Conservation (phyloP, 1,284 basidiomycete genomes). For the Puccinia horiana region DNA sequence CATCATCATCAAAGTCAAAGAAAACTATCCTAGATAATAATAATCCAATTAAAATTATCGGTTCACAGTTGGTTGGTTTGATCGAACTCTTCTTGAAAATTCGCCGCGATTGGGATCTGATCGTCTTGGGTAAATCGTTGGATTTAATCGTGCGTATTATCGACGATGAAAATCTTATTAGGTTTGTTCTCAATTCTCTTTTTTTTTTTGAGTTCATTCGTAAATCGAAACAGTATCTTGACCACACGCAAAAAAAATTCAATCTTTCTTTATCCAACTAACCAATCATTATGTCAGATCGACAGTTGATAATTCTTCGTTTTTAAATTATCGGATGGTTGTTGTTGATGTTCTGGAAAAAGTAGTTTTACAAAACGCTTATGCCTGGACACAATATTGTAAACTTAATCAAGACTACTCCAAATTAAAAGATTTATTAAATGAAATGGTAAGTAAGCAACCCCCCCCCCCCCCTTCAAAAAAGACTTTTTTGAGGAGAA, state of each 20-base stretch:
- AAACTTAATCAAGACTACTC: background rate
- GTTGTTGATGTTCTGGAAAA: conserved; percentile 6
- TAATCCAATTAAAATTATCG: no score
- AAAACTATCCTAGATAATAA: no score
- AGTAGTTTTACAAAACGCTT: conserved; percentile 22
- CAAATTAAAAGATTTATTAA: background rate
- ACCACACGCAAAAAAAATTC: background rate
- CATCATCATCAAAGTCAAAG: no score
- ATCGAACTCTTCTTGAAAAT: conserved; percentile 9
- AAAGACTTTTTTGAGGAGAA: no score
- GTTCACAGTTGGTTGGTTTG: background rate
- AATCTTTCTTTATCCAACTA: background rate
- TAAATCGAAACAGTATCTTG: no score
- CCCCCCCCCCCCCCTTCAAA: no score
- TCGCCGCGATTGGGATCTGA: conserved; percentile 28
- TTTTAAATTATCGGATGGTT: conserved; percentile 33
- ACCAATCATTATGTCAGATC: no score
- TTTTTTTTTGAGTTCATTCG: no score
- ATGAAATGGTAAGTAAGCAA: conserved; percentile 23
- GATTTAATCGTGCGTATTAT: conserved; percentile 20
- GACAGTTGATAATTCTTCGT: conserved; percentile 17
- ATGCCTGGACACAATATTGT: conserved; percentile 39
- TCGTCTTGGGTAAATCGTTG: conserved; percentile 21
- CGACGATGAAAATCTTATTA: no score
- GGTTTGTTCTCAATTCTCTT: no score